A percentile compares a stretch with the other conserved stretches of the same genome.
phyloP scores from a whole-genome alignment of 306 rosid species.

The peach (Prunus persica) region DNA sequence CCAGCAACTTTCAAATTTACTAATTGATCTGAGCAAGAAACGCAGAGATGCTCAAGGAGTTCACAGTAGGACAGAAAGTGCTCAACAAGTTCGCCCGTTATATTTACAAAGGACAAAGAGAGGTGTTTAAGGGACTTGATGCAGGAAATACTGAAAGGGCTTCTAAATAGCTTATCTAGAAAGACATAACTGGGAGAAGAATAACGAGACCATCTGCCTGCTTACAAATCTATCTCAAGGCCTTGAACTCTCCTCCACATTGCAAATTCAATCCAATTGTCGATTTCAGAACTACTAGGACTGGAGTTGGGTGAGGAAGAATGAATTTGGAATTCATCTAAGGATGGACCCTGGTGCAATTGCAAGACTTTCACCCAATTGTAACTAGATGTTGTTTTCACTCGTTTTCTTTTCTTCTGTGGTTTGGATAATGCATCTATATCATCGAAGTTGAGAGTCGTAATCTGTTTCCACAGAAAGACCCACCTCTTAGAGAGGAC shows the following conservation, averaged over 20 bases:
- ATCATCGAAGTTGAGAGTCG: not conserved
- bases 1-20: not conserved
- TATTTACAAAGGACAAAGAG: not conserved
- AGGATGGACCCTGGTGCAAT: not conserved
- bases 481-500: not conserved
- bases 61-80: not conserved
- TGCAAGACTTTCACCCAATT: not conserved
- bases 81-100: not conserved
- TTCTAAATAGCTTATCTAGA: not conserved
- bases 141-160: not conserved
- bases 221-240: not conserved
- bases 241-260: not conserved
- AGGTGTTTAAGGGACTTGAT: not conserved
- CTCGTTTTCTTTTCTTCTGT: not conserved
- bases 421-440: not conserved
- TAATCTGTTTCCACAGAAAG: not conserved
- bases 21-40: not conserved
- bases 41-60: not conserved
- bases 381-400: not conserved
- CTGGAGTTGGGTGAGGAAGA: not conserved
- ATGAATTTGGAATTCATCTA: not conserved
- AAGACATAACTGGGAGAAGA: too few species aligned
- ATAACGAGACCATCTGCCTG: not conserved
- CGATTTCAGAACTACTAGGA: not conserved
- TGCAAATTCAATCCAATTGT: not conserved